Evolutionary conservation across 1,284 basidiomycete genomes (phyloP).

Genomic region (Taiwanofungus camphoratus): DNA sequence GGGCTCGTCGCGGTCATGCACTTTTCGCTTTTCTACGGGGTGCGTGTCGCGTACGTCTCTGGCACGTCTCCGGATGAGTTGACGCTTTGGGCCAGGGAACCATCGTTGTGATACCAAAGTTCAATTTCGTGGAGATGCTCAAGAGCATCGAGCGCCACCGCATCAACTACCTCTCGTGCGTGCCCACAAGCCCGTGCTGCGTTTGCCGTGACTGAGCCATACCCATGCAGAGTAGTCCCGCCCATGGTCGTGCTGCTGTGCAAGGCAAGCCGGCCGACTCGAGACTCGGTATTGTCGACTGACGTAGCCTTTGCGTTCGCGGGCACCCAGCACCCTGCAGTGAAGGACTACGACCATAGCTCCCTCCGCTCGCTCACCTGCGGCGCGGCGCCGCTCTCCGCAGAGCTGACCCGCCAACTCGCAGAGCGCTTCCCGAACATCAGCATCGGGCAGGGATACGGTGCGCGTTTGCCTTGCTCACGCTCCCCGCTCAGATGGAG

Average conservation of each 20-base stretch:
- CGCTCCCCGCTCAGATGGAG: no score
- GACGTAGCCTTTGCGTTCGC: no score
- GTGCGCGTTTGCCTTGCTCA: slow-evolving; percentile 23
- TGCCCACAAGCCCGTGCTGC: not conserved
- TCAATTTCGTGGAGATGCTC: slow-evolving; percentile 58
- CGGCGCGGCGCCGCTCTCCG: slow-evolving; percentile 65
- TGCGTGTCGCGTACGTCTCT: slow-evolving; percentile 17
- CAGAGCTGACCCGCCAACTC: slow-evolving; percentile 52
- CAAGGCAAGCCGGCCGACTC: slow-evolving; percentile 38
- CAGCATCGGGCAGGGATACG: slow-evolving; percentile 58
- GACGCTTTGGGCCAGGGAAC: slow-evolving; percentile 33
- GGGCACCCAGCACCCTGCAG: slow-evolving; percentile 52
- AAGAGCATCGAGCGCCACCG: slow-evolving; percentile 57
- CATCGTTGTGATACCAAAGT: slow-evolving; percentile 63
- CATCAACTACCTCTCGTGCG: slow-evolving; percentile 56
- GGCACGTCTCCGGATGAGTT: not conserved
- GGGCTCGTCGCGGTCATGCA: slow-evolving; percentile 57
- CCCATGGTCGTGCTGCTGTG: slow-evolving; percentile 48
- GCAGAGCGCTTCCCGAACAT: slow-evolving; percentile 48
- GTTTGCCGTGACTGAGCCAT: slow-evolving; percentile 3
- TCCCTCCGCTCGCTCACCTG: slow-evolving; percentile 49
- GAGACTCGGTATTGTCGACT: not conserved
- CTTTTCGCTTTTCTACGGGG: slow-evolving; percentile 42
- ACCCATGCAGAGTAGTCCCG: slow-evolving; percentile 51
- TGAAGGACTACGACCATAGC: slow-evolving; percentile 57